Evolutionary conservation across 2,329 filamentous ascomycete genomes (phyloP).

Genomic region (Ustulina deusta): DNA sequence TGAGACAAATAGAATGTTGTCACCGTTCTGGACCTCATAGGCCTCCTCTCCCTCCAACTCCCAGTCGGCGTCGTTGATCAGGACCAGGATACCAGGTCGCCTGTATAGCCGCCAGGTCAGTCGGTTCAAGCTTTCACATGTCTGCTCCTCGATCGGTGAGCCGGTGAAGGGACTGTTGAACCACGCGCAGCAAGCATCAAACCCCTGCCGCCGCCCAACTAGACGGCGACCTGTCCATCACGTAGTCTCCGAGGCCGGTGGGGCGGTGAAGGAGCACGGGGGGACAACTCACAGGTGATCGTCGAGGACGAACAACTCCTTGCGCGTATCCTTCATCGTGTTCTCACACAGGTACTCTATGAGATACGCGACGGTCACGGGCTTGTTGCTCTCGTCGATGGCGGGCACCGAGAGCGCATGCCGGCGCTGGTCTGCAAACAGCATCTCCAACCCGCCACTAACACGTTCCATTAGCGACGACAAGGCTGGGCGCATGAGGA

Average conservation of each 20-base stretch:
- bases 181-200: conserved; percentile 1
- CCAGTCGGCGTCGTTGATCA: conserved; percentile 99
- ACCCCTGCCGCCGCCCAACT: conserved; percentile 3
- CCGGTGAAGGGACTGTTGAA: conserved; percentile 28
- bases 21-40: conserved; percentile 83
- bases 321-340: conserved; percentile 85
- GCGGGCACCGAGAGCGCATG: conserved; percentile 77
- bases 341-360: conserved; percentile 83
- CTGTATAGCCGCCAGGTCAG: conserved; percentile 60
- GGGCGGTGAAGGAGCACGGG: conserved; percentile 21
- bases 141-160: conserved; percentile 35
- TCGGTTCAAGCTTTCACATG: conserved; percentile 27
- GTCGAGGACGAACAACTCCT: conserved; percentile 90
- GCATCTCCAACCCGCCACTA: conserved; percentile 92
- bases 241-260: neutral
- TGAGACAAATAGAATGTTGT: conserved; percentile 95
- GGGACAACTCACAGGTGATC: conserved; percentile 79
- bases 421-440: conserved; percentile 85
- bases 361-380: conserved; percentile 78
- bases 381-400: conserved; percentile 67
- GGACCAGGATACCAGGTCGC: conserved; percentile 91
- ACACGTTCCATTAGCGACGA: conserved; percentile 23
- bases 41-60: conserved; percentile 94
- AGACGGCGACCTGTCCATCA: conserved; percentile 22
- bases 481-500: conserved; percentile 2